Conservation (phyloP, 139 green algal species). For the Pleodorina starrii region DNA sequence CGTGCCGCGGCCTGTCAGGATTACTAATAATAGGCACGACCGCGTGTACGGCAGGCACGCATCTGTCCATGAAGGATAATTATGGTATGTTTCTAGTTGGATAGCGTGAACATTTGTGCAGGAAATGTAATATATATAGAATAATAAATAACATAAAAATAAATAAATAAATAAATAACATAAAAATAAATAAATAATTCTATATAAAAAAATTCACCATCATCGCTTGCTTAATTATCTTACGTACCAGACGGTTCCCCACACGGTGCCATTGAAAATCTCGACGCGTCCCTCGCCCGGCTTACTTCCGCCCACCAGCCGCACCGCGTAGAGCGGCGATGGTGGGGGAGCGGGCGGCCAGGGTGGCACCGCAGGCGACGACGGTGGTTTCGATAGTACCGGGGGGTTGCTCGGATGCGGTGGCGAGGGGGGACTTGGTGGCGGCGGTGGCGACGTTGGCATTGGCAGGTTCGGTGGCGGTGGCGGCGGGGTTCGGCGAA, state of each 20-base stretch:
- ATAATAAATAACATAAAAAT: background rate
- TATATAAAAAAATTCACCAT: background rate
- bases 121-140: background rate
- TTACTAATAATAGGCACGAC: background rate
- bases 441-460: background rate
- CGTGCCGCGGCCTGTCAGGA: background rate
- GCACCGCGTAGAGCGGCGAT: background rate
- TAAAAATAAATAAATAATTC: background rate
- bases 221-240: background rate
- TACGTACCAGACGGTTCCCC: background rate
- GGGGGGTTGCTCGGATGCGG: background rate
- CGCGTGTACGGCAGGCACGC: background rate
- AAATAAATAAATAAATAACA: background rate
- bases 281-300: background rate
- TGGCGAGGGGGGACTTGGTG: background rate
- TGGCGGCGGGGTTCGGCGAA: background rate
- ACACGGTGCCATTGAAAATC: background rate
- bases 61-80: background rate
- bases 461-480: background rate
- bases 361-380: background rate
- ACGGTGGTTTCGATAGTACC: background rate
- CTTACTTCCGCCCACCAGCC: background rate
- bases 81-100: background rate
- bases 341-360: background rate
- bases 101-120: background rate